A percentile compares a stretch with the other conserved stretches of the same genome.
Conservation (phyloP, 306 rosid species). For the Delonix regia region DNA sequence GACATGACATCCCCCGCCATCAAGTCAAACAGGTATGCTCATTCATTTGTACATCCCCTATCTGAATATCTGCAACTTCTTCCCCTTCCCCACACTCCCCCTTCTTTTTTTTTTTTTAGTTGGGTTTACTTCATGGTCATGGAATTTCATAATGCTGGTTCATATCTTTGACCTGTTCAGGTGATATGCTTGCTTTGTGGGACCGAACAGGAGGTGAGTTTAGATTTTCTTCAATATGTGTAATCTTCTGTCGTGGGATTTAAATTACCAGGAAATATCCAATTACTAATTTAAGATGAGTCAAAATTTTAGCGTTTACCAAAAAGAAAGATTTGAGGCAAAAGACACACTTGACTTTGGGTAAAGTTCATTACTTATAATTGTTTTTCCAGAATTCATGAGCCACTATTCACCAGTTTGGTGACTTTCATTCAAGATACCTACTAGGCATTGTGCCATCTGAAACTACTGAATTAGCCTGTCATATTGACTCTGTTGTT, state of each 20-base stretch:
- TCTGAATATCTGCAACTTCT: background rate
- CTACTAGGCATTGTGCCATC: background rate
- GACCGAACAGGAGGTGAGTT: conserved; percentile 86
- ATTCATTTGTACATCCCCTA: conserved; percentile 14
- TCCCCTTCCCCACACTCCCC: no score
- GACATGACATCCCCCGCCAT: conserved; percentile 86
- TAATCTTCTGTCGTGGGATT: background rate
- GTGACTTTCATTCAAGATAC: background rate
- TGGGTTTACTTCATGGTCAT: conserved; percentile 2
- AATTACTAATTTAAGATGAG: background rate
- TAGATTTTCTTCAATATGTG: conserved; percentile 15
- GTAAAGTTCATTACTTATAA: background rate
- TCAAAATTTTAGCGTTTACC: background rate
- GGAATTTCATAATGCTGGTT: conserved; percentile 28
- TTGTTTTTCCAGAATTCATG: background rate
- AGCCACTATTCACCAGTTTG: background rate
- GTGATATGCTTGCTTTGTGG: conserved; percentile 84
- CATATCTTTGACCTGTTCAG: conserved; percentile 44
- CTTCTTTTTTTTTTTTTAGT: background rate
- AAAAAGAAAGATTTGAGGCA: background rate
- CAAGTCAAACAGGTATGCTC: conserved; percentile 59
- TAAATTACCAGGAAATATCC: conserved; percentile 12
- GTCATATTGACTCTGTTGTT: background rate
- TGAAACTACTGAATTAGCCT: background rate
- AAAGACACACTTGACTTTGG: conserved; percentile 3